Base-by-base conservation (phyloP, 306 rosid species). In the Hippophae gyantsensis region DNA sequence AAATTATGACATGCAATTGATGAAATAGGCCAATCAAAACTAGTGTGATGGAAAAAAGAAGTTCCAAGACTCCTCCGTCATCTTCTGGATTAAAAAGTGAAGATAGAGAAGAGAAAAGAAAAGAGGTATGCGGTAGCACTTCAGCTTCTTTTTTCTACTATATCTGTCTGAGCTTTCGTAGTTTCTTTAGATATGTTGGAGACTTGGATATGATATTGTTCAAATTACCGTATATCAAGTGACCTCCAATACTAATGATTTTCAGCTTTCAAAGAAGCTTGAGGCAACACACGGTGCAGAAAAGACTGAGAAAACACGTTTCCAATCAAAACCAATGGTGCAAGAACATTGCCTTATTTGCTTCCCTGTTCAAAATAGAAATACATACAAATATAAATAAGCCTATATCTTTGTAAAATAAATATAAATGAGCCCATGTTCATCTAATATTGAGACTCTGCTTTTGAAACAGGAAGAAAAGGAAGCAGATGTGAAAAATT, bases 241-340 rank as follows among this genome's bases (percentile, higher is more conserved):
- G 49, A 18, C 56, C 57, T 43, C 7, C 7, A 50, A 45, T 48
- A 25, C 26, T 57, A 46, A 56, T 61, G 18, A 10, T 9, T 63
- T 60, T 61, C 65, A 76, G 87, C 58, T 80, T 62, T 51, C 68
- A 64, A 76, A 79, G 72, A 84, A 78, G 74, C 32, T 65, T 54
- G 81, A 53, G 60, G 82, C 56, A 57, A 83, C 76, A 65, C 52
- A 75, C 25, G 79, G 64, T 57, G 56, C 71, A 57, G 76, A 57
- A 58, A 84, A 63, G 74, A 68, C 64, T 6, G 84, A 44, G 66
- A 77, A 74, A 69, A 64, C 63, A 26, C 76, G 62, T 43, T 69
- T 74, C 69, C 95, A 81, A 68, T 65, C 78, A 48, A 90, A 81
- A 75, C 69, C 79, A 63, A 86, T 87, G 97, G 85, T 83, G 59